These are phyloP conservation scores for Dactylellina haptotyla DNA, from an alignment of 2,329 filamentous ascomycete genomes.

Conservation along the genomic window DNA sequence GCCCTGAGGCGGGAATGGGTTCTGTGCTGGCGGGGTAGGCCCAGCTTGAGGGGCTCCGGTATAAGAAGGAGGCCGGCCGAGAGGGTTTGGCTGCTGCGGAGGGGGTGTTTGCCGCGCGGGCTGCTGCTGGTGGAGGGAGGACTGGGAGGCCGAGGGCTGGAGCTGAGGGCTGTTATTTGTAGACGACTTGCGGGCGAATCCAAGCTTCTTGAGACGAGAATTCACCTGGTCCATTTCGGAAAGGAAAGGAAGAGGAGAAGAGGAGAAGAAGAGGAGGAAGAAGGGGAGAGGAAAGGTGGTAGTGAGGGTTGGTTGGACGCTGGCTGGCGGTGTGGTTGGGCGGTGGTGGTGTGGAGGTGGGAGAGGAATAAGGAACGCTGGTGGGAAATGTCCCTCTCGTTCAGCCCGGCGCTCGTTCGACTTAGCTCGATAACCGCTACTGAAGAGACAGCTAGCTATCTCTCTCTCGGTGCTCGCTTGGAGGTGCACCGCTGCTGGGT, in stretches of 20 bases:
- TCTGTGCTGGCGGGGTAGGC: slow-evolving; percentile 64
- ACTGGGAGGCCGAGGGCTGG: slow-evolving; percentile 44
- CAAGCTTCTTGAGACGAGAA: slow-evolving; percentile 66
- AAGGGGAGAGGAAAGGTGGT: slow-evolving; percentile 39
- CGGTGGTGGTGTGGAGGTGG: slow-evolving; percentile 25
- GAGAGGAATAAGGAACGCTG: slow-evolving; percentile 11
- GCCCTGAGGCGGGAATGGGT: slow-evolving; percentile 63
- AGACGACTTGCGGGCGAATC: slow-evolving; percentile 63
- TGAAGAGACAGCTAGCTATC: slow-evolving; percentile 4
- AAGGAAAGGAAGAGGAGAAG: slow-evolving; percentile 40
- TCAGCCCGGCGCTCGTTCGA: slow-evolving; percentile 11
- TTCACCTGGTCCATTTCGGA: slow-evolving; percentile 65
- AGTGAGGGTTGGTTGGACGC: not conserved
- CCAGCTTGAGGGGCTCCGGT: slow-evolving; percentile 68
- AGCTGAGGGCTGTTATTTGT: slow-evolving; percentile 56
- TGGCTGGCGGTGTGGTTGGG: slow-evolving; percentile 14
- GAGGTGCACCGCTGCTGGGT: too few relatives aligned
- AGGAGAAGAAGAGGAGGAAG: slow-evolving; percentile 42
- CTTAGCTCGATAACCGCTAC: too few relatives aligned
- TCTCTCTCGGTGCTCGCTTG: too few relatives aligned
- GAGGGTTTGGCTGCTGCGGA: slow-evolving; percentile 62
- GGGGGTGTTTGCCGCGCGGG: slow-evolving; percentile 60
- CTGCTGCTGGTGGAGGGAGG: slow-evolving; percentile 62
- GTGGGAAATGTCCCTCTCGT: slow-evolving; percentile 8
- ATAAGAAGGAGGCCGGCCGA: slow-evolving; percentile 73